Evolutionary conservation across 2,329 filamentous ascomycete species (phyloP).

Genomic region (Cladophialophora psammophila): DNA sequence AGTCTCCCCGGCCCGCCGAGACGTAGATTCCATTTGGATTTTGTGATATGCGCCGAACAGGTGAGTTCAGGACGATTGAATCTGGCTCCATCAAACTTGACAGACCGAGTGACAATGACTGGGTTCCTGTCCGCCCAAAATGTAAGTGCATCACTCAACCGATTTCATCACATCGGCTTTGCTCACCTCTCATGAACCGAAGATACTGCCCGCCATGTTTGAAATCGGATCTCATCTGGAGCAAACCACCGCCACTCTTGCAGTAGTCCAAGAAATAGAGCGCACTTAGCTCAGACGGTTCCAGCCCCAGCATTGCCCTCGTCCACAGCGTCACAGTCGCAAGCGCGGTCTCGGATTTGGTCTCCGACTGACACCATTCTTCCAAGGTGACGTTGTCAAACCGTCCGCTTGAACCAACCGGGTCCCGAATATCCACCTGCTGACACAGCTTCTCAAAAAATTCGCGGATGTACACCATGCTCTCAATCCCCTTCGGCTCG

Average conservation of each 20-base stretch:
- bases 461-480: conserved; percentile 47
- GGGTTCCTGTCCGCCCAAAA: conserved; percentile 49
- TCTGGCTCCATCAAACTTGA: conserved; percentile 46
- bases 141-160: conserved; percentile 9
- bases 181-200: conserved; percentile 42
- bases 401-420: conserved; percentile 29
- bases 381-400: conserved; percentile 52
- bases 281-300: conserved; percentile 59
- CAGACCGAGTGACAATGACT: conserved; percentile 51
- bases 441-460: conserved; percentile 51
- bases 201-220: conserved; percentile 63
- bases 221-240: conserved; percentile 61
- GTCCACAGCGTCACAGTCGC: conserved; percentile 56
- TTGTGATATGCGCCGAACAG: conserved; percentile 47
- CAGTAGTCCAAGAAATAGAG: conserved; percentile 65
- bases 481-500: conserved; percentile 31
- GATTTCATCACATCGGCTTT: neutral
- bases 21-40: conserved; percentile 35
- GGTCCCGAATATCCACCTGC: conserved; percentile 42
- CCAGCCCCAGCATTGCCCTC: conserved; percentile 60
- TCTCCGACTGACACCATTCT: conserved; percentile 47
- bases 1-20: conserved; percentile 33
- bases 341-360: conserved; percentile 44
- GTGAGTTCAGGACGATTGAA: conserved; percentile 41
- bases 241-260: conserved; percentile 60